Base-by-base conservation (phyloP, 768 basidiomycete species). In the Chalciporus chontae region DNA sequence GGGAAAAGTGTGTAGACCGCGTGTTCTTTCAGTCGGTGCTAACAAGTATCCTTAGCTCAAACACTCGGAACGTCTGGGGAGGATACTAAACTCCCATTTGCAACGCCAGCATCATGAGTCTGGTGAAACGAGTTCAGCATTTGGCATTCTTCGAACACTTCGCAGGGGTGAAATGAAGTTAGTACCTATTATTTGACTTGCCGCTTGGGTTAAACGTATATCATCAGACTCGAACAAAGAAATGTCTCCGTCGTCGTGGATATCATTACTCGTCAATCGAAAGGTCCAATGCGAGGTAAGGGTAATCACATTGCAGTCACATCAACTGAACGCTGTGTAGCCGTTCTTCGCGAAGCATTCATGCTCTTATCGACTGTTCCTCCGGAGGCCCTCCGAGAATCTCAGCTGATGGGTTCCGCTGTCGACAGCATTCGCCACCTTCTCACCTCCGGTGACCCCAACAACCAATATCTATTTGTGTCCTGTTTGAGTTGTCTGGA, bases 391-490 rank as follows among this genome's bases (percentile, higher is more conserved):
- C 52, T 69, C 18, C 48, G 48, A 10, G 48, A 61, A 50, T 59
- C 42, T 23, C 55, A 50, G 39, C 26, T 19, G 21, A 51, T 58
- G 40, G 46, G 55, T 32, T 50, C 48, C 23, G 69, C 77, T 43
- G 66, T 83, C 13, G 65, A 71, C 11, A 62, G 65, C 48, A 76
- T 91, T 43, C 78, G 82, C 3, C 70, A 74, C 45, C 69, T 87
- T n/a, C 68, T 92, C 26, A 71, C 67, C 1, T 85, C 84, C 0
- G 60, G 68, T 7, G 73, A 82, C 45, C 70, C 76, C 2, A 84
- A 87, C 57, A 78, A 85, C 38, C 67, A 80, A 46, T 85, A 84
- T 65, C 58, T 84, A 6, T 89, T 90, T 57, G 60, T 92, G 10
- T 69, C 74, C 2, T 89, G 87, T 53, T 62, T 92, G 43, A 71